Evolutionary conservation across 306 rosid genomes (phyloP).

Genomic region (Acmispon strigosus): DNA sequence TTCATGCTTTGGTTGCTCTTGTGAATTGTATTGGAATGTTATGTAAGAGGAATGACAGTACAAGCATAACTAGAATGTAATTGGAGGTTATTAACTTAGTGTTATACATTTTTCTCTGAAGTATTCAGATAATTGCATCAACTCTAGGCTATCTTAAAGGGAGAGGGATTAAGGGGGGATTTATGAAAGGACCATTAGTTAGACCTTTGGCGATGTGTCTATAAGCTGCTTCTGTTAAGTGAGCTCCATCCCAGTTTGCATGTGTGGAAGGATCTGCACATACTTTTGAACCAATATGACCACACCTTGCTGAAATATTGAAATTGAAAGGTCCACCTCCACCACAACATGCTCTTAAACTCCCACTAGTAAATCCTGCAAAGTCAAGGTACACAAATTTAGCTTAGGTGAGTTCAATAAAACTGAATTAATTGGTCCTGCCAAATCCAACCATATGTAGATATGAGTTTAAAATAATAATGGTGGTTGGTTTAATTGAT

Average conservation of each 20-base stretch:
- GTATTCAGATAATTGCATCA: too few relatives aligned
- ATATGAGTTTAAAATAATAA: too few relatives aligned
- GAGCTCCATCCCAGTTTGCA: constrained; percentile 64
- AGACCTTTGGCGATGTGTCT: constrained; percentile 31
- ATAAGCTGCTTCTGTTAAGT: constrained; percentile 39
- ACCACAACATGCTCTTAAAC: constrained; percentile 51
- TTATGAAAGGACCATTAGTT: constrained; percentile 37
- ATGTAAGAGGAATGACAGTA: too few relatives aligned
- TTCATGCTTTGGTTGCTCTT: too few relatives aligned
- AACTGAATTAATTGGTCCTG: too few relatives aligned
- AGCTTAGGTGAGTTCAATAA: not conserved
- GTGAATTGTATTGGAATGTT: too few relatives aligned
- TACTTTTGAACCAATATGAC: constrained; percentile 34
- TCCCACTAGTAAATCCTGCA: constrained; percentile 34
- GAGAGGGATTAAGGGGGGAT: constrained; percentile 26
- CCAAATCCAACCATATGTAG: too few relatives aligned
- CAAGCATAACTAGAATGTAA: too few relatives aligned
- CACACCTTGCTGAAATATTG: constrained; percentile 54
- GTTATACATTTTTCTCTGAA: too few relatives aligned
- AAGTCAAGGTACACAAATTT: not conserved
- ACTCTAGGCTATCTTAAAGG: constrained; percentile 3
- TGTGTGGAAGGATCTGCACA: constrained; percentile 40
- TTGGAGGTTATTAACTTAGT: too few relatives aligned
- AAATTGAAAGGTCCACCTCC: constrained; percentile 76
- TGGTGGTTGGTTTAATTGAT: too few relatives aligned